phyloP scores from a whole-genome alignment of 371 early-diverging fungal genomes.

The Blakeslea trispora region DNA sequence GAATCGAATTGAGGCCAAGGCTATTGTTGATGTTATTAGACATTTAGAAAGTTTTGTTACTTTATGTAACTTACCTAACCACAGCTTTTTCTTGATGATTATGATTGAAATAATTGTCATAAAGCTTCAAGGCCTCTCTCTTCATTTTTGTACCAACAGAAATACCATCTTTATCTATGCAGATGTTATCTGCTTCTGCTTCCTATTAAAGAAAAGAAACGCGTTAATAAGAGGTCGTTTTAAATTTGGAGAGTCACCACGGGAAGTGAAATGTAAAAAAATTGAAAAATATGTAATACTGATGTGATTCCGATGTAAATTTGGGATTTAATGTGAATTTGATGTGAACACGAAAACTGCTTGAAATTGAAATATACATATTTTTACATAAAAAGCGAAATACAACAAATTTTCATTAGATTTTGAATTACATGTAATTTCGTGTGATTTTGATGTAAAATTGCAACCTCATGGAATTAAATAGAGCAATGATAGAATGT shows the following conservation, averaged over 20 bases:
- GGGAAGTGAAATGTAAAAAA: too few species aligned
- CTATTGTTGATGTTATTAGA: constrained; percentile 5
- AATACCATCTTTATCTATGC: constrained; percentile 5
- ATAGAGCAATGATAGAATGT: too few species aligned
- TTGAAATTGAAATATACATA: too few species aligned
- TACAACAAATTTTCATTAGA: too few species aligned
- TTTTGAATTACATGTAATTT: too few species aligned
- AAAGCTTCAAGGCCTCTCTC: constrained; percentile 2
- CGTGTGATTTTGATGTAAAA: too few species aligned
- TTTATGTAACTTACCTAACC: constrained; percentile 3
- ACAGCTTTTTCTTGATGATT: not conserved
- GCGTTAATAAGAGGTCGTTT: constrained; percentile 1
- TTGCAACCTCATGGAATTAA: too few species aligned
- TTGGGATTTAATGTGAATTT: too few species aligned
- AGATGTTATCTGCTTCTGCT: not conserved
- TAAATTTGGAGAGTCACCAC: not conserved
- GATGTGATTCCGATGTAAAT: too few species aligned
- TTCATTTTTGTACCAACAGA: not conserved
- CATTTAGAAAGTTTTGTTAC: constrained; percentile 3
- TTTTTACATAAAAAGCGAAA: too few species aligned
- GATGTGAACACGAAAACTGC: too few species aligned
- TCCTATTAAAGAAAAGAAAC: not conserved
- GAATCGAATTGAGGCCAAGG: not conserved
- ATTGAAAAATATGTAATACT: too few species aligned
- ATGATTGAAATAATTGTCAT: not conserved